These are phyloP conservation scores for Calycina marina DNA, from an alignment of 2,329 filamentous ascomycete species.

Conservation along the genomic window DNA sequence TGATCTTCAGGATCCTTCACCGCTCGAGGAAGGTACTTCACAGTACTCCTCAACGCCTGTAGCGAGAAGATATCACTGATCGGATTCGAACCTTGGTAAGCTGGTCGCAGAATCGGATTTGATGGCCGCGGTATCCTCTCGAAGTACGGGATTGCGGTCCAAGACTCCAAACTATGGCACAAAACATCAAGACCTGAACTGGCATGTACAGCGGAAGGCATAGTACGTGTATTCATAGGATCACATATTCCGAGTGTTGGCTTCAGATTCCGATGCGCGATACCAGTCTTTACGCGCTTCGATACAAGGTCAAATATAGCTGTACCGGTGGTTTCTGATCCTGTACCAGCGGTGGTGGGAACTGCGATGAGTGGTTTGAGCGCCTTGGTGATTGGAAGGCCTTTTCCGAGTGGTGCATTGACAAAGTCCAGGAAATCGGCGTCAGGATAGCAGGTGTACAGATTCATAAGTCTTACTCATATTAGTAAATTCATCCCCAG, in stretches of 20 bases:
- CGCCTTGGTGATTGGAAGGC: conserved; percentile 55
- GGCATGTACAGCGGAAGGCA: conserved; percentile 89
- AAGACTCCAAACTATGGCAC: conserved; percentile 89
- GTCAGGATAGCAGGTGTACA: conserved; percentile 81
- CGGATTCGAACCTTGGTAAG: conserved; percentile 94
- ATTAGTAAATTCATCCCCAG: background rate
- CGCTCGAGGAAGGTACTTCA: conserved; percentile 84
- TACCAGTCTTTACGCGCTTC: conserved; percentile 85
- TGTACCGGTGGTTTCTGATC: conserved; percentile 90
- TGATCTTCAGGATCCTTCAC: conserved; percentile 78
- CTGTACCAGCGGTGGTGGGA: conserved; percentile 75
- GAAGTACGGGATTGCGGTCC: conserved; percentile 92
- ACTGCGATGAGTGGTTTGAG: conserved; percentile 69
- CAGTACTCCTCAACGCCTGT: conserved; percentile 64
- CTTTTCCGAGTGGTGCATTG: conserved; percentile 83
- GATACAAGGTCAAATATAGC: conserved; percentile 93
- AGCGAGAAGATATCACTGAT: conserved; percentile 96
- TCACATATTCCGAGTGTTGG: conserved; percentile 81
- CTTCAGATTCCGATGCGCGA: conserved; percentile 90
- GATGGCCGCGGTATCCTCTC: conserved; percentile 70
- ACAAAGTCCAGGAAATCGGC: conserved; percentile 96
- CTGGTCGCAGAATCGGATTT: conserved; percentile 82
- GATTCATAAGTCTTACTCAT: conserved; percentile 63
- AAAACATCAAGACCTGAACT: conserved; percentile 87
- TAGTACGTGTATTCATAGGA: conserved; percentile 83